phyloP scores from a whole-genome alignment of 2,329 filamentous ascomycete species.

The Mollisiaceae sp. region DNA sequence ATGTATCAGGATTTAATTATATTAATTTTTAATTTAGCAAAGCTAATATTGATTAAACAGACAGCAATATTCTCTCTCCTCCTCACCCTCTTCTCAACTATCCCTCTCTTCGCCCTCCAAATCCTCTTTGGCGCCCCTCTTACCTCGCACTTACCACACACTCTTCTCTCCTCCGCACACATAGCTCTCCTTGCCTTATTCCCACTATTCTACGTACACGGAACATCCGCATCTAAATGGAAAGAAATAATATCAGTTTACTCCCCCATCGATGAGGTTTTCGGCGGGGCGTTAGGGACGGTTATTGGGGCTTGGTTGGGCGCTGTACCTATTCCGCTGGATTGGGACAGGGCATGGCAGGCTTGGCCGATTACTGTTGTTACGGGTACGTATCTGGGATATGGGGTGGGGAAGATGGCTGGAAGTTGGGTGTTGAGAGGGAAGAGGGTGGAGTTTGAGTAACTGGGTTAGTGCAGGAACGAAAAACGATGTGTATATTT shows the following conservation, averaged over 20 bases:
- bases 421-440: conserved; percentile 49
- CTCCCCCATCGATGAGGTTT: conserved; percentile 80
- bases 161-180: conserved; percentile 79
- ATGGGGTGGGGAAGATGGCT: conserved; percentile 69
- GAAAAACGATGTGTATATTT: background rate
- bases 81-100: conserved; percentile 53
- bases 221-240: conserved; percentile 76
- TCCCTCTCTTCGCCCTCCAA: conserved; percentile 59
- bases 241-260: conserved; percentile 68
- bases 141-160: conserved; percentile 79
- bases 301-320: conserved; percentile 88
- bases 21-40: background rate
- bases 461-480: conserved; percentile 7
- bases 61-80: conserved; percentile 73
- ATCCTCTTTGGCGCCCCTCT: conserved; percentile 92
- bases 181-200: conserved; percentile 79
- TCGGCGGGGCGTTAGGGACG: conserved; percentile 80
- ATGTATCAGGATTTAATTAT: too few relatives aligned
- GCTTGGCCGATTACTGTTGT: conserved; percentile 95
- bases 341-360: conserved; percentile 99
- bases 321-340: conserved; percentile 91
- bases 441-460: conserved; percentile 43
- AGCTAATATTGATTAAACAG: conserved; percentile 48
- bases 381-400: conserved; percentile 80
- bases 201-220: conserved; percentile 84